Base-by-base conservation (phyloP, 1,284 basidiomycete species). In the Naganishia albida region DNA sequence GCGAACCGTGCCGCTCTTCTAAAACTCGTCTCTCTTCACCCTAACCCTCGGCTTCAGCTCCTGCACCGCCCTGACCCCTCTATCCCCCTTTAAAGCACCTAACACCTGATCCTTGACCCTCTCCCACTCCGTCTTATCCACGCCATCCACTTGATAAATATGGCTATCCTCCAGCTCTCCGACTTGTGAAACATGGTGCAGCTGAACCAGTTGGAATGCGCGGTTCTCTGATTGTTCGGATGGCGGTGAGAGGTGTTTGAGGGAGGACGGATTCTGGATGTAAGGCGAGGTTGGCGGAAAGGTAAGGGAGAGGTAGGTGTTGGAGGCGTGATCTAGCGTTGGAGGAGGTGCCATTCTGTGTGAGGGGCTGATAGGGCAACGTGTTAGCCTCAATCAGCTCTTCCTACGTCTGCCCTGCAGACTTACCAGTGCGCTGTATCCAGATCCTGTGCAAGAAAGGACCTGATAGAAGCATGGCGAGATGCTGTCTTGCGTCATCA, bases 101-200 rank as follows among this genome's bases (percentile, higher is more conserved):
- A 67, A 34, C 18, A 63, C 65, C 40, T 63, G 60, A n/a, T 52
- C 62, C 49, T 63, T 67, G 20, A 67, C 62, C 43, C 46, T 51
- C 20, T 67, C 60, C 52, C 60, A 67, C 34, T 63, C 65, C 2
- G 43, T 23, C 62, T 67, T 67, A 25, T 59, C 55, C 34, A 50
- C 44, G 13, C 54, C 65, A 20, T 52, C 59, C 7, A 67, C 55
- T 50, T 63, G 65, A 38, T 67, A 67, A 25, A 67, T 57, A 43
- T 63, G 65, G 34, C 60, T 63, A 42, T 67, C 65, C 34, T 57
- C 40, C 3, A 67, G 55, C 62, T 63, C 60, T 0, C 65, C 65
- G 3, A 67, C 60, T 28, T 63, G 65, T 7, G 60, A 59, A 34
- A 67, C 65, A 42, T 67, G 60, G 12, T 43, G 44, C n/a, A 65